Conservation (phyloP, 2,329 filamentous ascomycete species). For the Trichoderma sp. region DNA sequence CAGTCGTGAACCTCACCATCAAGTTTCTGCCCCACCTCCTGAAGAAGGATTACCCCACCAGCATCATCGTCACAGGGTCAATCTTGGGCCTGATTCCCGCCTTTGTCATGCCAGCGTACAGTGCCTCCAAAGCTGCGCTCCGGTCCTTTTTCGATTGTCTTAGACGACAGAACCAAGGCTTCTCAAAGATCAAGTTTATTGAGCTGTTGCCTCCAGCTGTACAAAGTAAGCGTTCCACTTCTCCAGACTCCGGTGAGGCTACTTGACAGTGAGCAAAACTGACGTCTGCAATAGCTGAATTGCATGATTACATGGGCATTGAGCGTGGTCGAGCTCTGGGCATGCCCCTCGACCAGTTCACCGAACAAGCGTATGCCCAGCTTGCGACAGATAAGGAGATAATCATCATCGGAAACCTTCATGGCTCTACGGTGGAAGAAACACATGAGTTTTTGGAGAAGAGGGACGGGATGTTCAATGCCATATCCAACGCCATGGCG, state of each 20-base stretch:
- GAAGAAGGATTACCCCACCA: conserved; percentile 20
- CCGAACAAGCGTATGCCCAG: not conserved
- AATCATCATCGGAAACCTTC: not conserved
- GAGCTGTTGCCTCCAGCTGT: conserved; percentile 26
- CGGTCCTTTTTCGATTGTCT: conserved; percentile 25
- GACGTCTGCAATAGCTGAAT: conserved; percentile 1
- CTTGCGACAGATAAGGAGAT: conserved; percentile 14
- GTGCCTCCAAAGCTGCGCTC: conserved; percentile 26
- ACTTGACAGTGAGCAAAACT: not conserved
- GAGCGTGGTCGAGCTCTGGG: conserved; percentile 9
- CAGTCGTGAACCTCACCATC: conserved; percentile 25
- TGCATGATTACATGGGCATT: conserved; percentile 12
- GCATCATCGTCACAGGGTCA: conserved; percentile 25
- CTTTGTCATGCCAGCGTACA: conserved; percentile 24
- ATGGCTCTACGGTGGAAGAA: not conserved
- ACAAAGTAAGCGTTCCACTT: conserved; percentile 18
- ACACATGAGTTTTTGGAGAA: not conserved
- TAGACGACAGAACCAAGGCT: conserved; percentile 22
- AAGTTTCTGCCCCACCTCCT: conserved; percentile 24
- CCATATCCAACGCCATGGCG: not conserved
- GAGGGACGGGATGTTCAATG: not conserved
- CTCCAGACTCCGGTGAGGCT: not conserved
- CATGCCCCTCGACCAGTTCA: conserved; percentile 18
- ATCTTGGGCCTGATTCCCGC: conserved; percentile 23
- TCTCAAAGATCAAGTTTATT: conserved; percentile 23